Conservation (phyloP, 2,329 filamentous ascomycete genomes). For the Tolypocladium guangdongense region DNA sequence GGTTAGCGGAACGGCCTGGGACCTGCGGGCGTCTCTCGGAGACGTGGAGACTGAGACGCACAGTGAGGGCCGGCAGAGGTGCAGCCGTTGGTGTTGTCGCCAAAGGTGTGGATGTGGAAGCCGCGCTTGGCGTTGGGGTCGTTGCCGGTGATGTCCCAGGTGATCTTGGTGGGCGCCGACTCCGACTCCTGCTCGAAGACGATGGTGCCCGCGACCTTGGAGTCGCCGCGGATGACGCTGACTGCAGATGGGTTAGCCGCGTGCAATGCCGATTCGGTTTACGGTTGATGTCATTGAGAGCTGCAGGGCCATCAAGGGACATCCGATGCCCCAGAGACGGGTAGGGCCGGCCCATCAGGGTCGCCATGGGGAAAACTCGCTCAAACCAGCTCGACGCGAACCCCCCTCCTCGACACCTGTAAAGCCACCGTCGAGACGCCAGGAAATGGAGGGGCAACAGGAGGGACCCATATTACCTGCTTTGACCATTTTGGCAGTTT, state of each 20-base stretch:
- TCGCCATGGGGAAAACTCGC: conserved; percentile 37
- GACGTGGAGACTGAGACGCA: conserved; percentile 34
- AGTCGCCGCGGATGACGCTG: conserved; percentile 94
- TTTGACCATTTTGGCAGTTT: conserved; percentile 88
- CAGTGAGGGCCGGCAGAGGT: conserved; percentile 96
- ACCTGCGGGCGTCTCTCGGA: not conserved
- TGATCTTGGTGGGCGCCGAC: conserved; percentile 70
- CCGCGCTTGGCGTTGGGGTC: conserved; percentile 93
- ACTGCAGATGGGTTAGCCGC: conserved; percentile 43
- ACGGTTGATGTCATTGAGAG: not conserved
- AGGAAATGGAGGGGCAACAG: not conserved
- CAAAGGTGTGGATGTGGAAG: conserved; percentile 98
- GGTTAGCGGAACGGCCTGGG: conserved; percentile 4
- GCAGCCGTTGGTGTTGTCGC: conserved; percentile 99
- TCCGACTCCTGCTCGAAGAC: conserved; percentile 89
- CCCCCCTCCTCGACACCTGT: conserved; percentile 3
- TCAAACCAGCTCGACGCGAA: conserved; percentile 43
- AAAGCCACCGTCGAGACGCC: not conserved
- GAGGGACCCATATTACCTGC: conserved; percentile 52
- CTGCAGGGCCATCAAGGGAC: conserved; percentile 21
- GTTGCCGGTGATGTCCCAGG: conserved; percentile 86
- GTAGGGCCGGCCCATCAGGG: conserved; percentile 30
- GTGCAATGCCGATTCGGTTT: not conserved
- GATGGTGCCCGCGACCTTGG: conserved; percentile 86
- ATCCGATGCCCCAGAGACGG: not conserved